Percentiles rank a stretch among this genome's conserved stretches.
Conservation (phyloP, 257 asterid genomes). For the Dorcoceras hygrometricum region DNA sequence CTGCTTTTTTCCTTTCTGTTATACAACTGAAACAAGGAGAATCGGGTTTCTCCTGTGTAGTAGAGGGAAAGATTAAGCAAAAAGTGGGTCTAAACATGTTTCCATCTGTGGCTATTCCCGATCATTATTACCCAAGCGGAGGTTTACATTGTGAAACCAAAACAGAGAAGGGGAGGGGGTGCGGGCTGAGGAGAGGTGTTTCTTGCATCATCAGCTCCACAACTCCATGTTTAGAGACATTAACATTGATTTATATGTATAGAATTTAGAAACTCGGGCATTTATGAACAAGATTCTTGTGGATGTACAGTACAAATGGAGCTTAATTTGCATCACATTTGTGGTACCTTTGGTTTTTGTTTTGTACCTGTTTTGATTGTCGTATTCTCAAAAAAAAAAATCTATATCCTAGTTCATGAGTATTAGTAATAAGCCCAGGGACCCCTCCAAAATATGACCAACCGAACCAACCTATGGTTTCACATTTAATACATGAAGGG, state of each 20-base stretch:
- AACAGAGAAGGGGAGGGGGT: constrained; percentile 17
- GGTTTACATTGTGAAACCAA: constrained; percentile 48
- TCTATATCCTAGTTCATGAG: not conserved
- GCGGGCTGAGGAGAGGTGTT: constrained; percentile 23
- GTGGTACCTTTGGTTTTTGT: not conserved
- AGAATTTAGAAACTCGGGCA: constrained; percentile 24
- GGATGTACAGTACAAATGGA: constrained; percentile 30
- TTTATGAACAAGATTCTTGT: constrained; percentile 27
- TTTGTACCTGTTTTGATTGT: not conserved
- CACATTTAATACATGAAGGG: too few species aligned
- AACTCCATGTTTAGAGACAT: constrained; percentile 27
- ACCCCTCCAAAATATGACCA: too few species aligned
- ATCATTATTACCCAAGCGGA: constrained; percentile 97
- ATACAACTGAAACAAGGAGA: constrained; percentile 25
- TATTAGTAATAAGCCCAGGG: too few species aligned
- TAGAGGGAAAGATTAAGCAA: constrained; percentile 53
- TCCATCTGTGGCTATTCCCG: constrained; percentile 67
- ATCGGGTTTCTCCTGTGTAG: constrained; percentile 19
- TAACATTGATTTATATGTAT: constrained; percentile 30
- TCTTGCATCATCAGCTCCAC: constrained; percentile 23
- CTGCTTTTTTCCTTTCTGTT: constrained; percentile 56
- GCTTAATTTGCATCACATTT: constrained; percentile 10
- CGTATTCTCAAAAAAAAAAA: not conserved
- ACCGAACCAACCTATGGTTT: too few species aligned
- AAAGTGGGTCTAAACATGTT: constrained; percentile 37